Base-by-base conservation (phyloP, 148 eudicot genomes). In the Chenopodium suecicum region DNA sequence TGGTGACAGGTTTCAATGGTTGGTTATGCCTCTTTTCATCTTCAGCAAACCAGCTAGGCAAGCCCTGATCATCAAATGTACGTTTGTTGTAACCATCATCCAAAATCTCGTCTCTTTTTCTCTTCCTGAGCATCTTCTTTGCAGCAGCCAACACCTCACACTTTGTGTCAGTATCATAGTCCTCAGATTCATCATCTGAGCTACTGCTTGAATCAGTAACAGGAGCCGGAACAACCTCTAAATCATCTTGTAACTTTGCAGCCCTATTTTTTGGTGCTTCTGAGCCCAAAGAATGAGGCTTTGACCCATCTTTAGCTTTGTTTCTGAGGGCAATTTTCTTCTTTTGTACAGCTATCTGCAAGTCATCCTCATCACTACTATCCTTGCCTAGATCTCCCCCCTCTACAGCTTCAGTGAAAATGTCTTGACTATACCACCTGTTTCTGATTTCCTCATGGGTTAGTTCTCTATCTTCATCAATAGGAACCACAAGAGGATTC, bases 151-250 rank as follows among this genome's bases (percentile, higher is more conserved):
- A 85, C 47, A 93, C 87, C 85, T 95, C 96, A 1, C 93, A 94
- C 83, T 93, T 95, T 32, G 90, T 78, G 70, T 90, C 88, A 19
- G 89, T 84, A 50, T 91, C 95, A 16, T 89, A 84, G 82, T 46
- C 89, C 9, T 91, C 95, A 3, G 94, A 93, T 14, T 91, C 97
- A 60, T 93, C 97, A 65, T 93, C 95, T 0, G 98, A 92, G 70
- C 90, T 90, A 54, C 93, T 97, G 50, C 92, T 90, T 23, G 98
- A 92, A 82, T 90, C 97, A 41, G 98, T 89, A 12, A 77, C 85
- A 3, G 93, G 94, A 74, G 97, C 97, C 2, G 98, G 94, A 52
- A 95, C 98, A 54, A 95, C 89, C 89, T 95, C 97, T 84, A 93
- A 88, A 66, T 90, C 98, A 68, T 93, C 94, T 9, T 85, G 89